Conservation (phyloP, 306 rosid genomes). For the Acacia crassicarpa region DNA sequence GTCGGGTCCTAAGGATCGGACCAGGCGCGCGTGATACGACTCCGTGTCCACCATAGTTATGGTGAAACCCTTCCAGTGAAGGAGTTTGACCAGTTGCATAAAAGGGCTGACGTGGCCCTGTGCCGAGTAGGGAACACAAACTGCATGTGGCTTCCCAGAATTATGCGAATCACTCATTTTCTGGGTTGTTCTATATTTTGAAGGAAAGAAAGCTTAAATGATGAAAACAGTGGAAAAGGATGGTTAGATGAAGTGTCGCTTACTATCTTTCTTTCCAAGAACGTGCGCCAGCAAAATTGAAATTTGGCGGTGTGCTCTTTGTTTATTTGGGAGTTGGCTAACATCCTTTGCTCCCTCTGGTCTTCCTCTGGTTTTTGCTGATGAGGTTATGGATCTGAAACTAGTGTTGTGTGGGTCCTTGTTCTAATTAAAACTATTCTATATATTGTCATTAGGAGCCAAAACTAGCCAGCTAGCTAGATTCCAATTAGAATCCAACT, state of each 20-base stretch:
- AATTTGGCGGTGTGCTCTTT: background rate
- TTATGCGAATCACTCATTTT: background rate
- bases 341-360: no score
- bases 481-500: no score
- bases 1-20: conserved; percentile 16
- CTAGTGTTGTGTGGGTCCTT: no score
- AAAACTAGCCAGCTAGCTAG: no score
- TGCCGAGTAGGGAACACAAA: conserved; percentile 38
- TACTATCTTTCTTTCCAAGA: no score
- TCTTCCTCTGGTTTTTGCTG: no score
- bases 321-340: no score
- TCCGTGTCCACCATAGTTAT: conserved; percentile 37
- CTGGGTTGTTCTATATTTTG: background rate
- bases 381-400: no score
- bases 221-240: background rate
- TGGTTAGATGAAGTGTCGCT: background rate
- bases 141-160: conserved; percentile 33
- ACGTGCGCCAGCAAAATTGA: no score
- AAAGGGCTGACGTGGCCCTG: conserved; percentile 46
- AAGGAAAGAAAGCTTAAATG: background rate
- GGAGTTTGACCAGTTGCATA: conserved; percentile 36
- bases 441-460: no score
- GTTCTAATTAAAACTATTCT: no score
- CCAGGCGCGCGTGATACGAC: conserved; percentile 25
- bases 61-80: conserved; percentile 34